These are phyloP conservation scores for Stylosanthes scabra DNA, from an alignment of 331 rosid genomes.

Conservation along the genomic window DNA sequence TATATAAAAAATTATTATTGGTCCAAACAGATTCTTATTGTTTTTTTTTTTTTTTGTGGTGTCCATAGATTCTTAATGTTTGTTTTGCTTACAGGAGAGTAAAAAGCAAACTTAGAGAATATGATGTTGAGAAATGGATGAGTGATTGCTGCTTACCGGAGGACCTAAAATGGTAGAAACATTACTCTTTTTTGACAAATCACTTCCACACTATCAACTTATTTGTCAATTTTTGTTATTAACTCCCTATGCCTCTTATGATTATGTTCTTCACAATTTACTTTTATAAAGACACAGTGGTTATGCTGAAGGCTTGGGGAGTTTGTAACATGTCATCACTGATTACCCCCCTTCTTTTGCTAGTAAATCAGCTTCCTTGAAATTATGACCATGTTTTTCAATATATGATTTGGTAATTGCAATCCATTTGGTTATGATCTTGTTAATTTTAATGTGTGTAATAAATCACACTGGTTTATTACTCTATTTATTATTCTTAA, in stretches of 20 bases:
- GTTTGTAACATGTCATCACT: background rate
- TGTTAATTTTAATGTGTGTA: background rate
- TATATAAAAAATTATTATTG: no score
- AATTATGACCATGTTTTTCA: background rate
- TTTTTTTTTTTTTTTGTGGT: no score
- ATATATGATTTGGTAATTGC: background rate
- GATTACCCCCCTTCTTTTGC: no score
- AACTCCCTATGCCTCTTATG: background rate
- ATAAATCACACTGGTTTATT: background rate
- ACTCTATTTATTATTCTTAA: background rate
- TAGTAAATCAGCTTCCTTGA: background rate
- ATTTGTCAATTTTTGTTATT: background rate
- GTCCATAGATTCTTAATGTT: no score
- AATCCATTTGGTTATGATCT: background rate
- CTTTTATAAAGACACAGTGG: background rate
- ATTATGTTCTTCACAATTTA: background rate
- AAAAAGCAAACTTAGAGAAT: no score
- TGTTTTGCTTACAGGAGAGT: no score
- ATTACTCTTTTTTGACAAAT: no score
- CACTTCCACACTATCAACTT: background rate
- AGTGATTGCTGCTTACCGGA: no score
- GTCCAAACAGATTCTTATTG: no score
- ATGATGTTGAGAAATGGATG: no score
- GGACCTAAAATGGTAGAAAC: no score
- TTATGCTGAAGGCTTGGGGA: background rate